These are phyloP conservation scores for Elsinoe fawcettii DNA, from an alignment of 2,329 filamentous ascomycete genomes.

Conservation along the genomic window DNA sequence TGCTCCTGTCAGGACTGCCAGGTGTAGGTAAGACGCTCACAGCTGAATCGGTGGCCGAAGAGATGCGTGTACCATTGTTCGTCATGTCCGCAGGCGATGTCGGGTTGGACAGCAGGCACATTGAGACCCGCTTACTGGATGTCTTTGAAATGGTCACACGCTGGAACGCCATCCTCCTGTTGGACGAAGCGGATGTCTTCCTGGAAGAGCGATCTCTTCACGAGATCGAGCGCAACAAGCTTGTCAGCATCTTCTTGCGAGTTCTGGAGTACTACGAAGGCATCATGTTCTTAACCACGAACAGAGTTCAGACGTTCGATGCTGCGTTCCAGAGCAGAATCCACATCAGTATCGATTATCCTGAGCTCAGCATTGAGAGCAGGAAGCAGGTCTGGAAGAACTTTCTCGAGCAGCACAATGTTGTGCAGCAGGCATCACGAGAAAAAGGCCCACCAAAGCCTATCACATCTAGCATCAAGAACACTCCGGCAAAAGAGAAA, in stretches of 20 bases:
- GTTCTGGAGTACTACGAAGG: conserved; percentile 34
- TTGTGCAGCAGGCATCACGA: conserved; percentile 21
- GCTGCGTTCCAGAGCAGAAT: conserved; percentile 41
- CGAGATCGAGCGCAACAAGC: conserved; percentile 40
- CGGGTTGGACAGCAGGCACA: conserved; percentile 34
- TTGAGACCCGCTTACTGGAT: conserved; percentile 40
- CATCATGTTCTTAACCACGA: conserved; percentile 41
- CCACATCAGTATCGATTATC: conserved; percentile 37
- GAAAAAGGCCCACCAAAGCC: conserved; percentile 19
- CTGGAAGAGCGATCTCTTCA: conserved; percentile 33
- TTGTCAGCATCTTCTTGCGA: conserved; percentile 37
- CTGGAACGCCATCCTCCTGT: conserved; percentile 46
- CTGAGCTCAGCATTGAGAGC: conserved; percentile 32
- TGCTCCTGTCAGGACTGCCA: conserved; percentile 44
- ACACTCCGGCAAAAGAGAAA: neutral
- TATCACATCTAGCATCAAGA: conserved; percentile 21
- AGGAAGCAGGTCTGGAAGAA: conserved; percentile 39
- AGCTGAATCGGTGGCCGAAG: conserved; percentile 44
- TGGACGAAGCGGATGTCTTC: conserved; percentile 45
- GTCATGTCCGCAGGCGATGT: conserved; percentile 45
- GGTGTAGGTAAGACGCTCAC: conserved; percentile 50
- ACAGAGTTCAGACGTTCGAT: conserved; percentile 39
- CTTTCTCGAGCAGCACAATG: conserved; percentile 32
- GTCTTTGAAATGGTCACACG: conserved; percentile 42
- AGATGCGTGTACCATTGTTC: conserved; percentile 45